Evolutionary conservation across 495 filamentous ascomycete genomes (phyloP).

Genomic region (Chaetomidium leptoderma): DNA sequence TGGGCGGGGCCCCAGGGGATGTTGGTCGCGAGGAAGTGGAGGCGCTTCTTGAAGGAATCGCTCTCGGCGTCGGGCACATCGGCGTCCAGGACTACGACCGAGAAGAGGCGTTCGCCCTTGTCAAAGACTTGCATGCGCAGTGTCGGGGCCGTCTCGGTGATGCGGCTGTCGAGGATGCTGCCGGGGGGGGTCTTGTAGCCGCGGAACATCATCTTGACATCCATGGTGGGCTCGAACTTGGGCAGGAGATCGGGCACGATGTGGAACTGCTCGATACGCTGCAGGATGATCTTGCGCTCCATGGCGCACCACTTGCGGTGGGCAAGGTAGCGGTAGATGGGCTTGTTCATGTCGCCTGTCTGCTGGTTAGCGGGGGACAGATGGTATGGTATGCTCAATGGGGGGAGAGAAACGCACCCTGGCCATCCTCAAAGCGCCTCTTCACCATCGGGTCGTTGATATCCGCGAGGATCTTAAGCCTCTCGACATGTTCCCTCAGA

Average conservation of each 20-base stretch:
- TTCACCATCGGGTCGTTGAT: conserved; percentile 95
- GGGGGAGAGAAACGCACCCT: conserved; percentile 53
- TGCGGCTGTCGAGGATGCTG: conserved; percentile 64
- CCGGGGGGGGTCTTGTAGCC: conserved; percentile 65
- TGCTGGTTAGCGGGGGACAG: conserved; percentile 19
- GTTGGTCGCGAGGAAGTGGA: conserved; percentile 77
- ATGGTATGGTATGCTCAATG: neutral
- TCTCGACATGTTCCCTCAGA: conserved; percentile 69
- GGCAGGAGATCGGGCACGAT: conserved; percentile 93
- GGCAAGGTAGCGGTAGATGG: conserved; percentile 89
- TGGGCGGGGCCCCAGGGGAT: conserved; percentile 50
- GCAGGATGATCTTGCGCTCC: conserved; percentile 71
- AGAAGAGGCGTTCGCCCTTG: conserved; percentile 72
- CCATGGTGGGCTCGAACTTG: conserved; percentile 68
- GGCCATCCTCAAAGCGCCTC: conserved; percentile 88
- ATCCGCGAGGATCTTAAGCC: conserved; percentile 83
- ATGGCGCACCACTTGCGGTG: conserved; percentile 73
- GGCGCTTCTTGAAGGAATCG: conserved; percentile 74
- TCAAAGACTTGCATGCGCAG: conserved; percentile 83
- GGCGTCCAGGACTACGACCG: conserved; percentile 78
- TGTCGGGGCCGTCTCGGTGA: conserved; percentile 65
- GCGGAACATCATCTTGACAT: conserved; percentile 75
- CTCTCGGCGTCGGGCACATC: conserved; percentile 78
- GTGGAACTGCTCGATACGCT: conserved; percentile 83
- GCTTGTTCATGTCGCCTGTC: conserved; percentile 88